These are phyloP conservation scores for Epichloe sylvatica DNA, from an alignment of 2,329 filamentous ascomycete genomes.

Conservation along the genomic window DNA sequence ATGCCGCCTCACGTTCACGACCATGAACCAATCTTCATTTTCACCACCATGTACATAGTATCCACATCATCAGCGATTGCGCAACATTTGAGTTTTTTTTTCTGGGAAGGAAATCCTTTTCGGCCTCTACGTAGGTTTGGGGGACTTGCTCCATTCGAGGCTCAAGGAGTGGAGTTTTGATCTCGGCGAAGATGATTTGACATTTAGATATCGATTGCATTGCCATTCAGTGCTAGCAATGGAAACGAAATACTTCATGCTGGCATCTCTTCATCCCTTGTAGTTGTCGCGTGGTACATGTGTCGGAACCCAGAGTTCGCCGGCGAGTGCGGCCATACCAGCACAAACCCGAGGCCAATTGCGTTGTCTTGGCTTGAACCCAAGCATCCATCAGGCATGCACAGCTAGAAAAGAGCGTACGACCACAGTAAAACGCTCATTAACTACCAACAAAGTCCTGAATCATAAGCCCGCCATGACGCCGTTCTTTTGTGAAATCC, in stretches of 20 bases:
- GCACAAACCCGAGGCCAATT: too few species aligned
- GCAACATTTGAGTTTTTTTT: background rate
- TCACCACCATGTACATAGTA: conserved; percentile 2
- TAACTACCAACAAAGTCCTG: background rate
- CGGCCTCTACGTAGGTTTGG: background rate
- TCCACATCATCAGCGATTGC: conserved; percentile 3
- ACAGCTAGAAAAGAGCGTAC: background rate
- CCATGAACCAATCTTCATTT: background rate
- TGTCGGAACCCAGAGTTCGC: background rate
- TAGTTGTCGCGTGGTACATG: background rate
- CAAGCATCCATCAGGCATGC: background rate
- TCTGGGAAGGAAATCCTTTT: background rate
- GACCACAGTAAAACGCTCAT: background rate
- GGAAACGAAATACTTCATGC: background rate
- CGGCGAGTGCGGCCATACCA: too few species aligned
- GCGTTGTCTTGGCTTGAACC: background rate
- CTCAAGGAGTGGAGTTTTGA: background rate
- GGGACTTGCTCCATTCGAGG: background rate
- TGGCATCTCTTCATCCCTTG: background rate
- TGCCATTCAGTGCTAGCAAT: background rate
- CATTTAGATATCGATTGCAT: background rate
- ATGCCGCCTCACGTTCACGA: background rate
- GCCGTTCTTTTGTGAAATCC: background rate
- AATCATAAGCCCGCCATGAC: background rate
- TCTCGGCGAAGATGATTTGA: background rate